Percentiles rank a stretch among this genome's conserved stretches.
These are phyloP conservation scores for Microstegium vimineum DNA, from an alignment of 176 grass and related monocot species.

Conservation along the genomic window DNA sequence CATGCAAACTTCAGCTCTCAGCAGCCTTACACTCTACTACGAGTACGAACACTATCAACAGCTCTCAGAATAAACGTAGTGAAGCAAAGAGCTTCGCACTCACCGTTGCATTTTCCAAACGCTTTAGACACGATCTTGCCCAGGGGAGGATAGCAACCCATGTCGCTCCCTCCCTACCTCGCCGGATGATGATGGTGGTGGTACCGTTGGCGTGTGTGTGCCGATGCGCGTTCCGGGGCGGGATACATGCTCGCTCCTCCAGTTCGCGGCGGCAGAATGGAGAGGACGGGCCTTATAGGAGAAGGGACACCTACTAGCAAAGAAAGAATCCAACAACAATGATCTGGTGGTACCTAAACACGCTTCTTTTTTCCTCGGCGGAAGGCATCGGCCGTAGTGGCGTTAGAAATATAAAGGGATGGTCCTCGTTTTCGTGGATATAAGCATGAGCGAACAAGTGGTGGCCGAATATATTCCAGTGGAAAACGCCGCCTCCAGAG, in stretches of 20 bases:
- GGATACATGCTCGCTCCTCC: conserved; percentile 45
- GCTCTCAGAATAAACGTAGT: neutral
- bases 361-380: conserved; percentile 22
- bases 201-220: neutral
- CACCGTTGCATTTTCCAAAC: conserved; percentile 70
- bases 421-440: conserved; percentile 55
- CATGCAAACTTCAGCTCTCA: neutral
- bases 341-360: conserved; percentile 36
- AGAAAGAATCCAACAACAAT: conserved; percentile 41
- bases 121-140: conserved; percentile 55
- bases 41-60: neutral
- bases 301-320: neutral
- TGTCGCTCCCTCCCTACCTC: conserved; percentile 35
- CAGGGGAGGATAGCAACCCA: conserved; percentile 83
- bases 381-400: conserved; percentile 32
- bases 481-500: neutral
- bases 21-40: too few relatives aligned
- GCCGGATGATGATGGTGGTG: neutral
- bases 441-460: conserved; percentile 24
- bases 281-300: conserved; percentile 28
- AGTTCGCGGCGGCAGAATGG: conserved; percentile 15
- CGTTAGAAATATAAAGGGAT: conserved; percentile 30
- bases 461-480: conserved; percentile 52
- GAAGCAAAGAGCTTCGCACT: neutral
- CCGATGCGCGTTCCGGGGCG: neutral